Percentiles rank a stretch among this genome's conserved stretches.
Conservation (phyloP, 2,329 filamentous ascomycete genomes). For the Cercospora sp. region DNA sequence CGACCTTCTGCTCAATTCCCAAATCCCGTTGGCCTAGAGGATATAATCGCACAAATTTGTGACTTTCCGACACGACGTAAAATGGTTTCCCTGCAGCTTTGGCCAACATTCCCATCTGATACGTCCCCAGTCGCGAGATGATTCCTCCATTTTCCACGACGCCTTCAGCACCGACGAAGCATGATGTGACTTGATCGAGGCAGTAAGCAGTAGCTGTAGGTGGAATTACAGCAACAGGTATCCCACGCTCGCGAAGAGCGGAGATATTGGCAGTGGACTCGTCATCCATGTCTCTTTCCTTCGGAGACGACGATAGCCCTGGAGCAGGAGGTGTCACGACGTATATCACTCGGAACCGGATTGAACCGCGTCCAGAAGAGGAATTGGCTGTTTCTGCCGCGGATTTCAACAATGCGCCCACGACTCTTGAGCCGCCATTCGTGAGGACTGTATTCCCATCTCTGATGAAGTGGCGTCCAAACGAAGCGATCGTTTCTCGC, state of each 20-base stretch:
- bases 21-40: conserved; percentile 79
- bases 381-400: conserved; percentile 63
- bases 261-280: conserved; percentile 59
- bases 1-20: conserved; percentile 73
- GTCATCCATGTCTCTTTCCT: conserved; percentile 31
- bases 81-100: conserved; percentile 72
- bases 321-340: conserved; percentile 32
- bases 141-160: conserved; percentile 94
- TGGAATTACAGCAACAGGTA: conserved; percentile 80
- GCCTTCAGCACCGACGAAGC: conserved; percentile 71
- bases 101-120: conserved; percentile 81
- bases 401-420: conserved; percentile 71
- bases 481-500: conserved; percentile 76
- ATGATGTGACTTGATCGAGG: conserved; percentile 70
- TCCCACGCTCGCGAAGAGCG: conserved; percentile 68
- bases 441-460: conserved; percentile 84
- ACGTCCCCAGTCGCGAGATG: conserved; percentile 81
- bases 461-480: conserved; percentile 74
- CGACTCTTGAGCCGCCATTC: conserved; percentile 82
- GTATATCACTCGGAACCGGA: conserved; percentile 82
- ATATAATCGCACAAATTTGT: conserved; percentile 92
- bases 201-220: conserved; percentile 77
- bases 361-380: conserved; percentile 53
- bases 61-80: conserved; percentile 90
- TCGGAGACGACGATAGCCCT: conserved; percentile 60